phyloP scores from a whole-genome alignment of 768 basidiomycete species.

The Mycena olivaceomarginata region DNA sequence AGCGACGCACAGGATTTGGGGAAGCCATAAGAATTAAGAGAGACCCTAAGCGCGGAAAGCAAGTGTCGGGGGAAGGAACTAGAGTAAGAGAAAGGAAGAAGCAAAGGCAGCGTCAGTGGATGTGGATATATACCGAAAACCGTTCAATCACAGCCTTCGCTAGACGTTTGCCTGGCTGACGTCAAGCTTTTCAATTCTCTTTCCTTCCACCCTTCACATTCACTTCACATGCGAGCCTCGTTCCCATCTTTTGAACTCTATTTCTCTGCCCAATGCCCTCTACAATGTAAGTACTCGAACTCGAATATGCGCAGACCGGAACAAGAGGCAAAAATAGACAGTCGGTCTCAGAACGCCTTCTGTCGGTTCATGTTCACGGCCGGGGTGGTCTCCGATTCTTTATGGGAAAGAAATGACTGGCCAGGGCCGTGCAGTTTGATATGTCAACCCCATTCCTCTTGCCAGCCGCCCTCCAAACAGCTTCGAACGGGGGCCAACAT shows the following conservation, averaged over 20 bases:
- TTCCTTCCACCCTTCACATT: neutral
- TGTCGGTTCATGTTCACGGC: slow-evolving; percentile 30
- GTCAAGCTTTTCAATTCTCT: neutral
- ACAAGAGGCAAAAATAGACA: slow-evolving; percentile 30
- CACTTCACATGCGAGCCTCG: slow-evolving; percentile 7
- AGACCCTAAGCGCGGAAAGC: slow-evolving; percentile 47
- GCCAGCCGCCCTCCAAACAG: slow-evolving; percentile 3
- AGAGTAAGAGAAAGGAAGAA: slow-evolving; percentile 50
- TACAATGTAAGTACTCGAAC: neutral
- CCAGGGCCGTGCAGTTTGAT: slow-evolving; percentile 2
- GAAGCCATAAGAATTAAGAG: slow-evolving; percentile 55
- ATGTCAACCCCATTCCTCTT: slow-evolving; percentile 27
- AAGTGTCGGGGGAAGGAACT: slow-evolving; percentile 37
- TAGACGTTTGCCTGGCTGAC: neutral
- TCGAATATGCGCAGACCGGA: neutral
- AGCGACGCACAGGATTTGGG: slow-evolving; percentile 74
- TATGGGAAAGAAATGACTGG: neutral
- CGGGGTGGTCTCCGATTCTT: slow-evolving; percentile 11
- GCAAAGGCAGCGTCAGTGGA: slow-evolving; percentile 18
- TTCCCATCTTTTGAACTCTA: neutral
- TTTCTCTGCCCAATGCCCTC: neutral
- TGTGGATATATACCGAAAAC: slow-evolving; percentile 9
- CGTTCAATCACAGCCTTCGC: slow-evolving; percentile 24
- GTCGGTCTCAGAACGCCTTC: slow-evolving; percentile 39
- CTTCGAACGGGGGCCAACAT: slow-evolving; percentile 7